Evolutionary conservation across 192 early-diverging fungal genomes (phyloP).

Genomic region (Lunasporangiospora selenospora): DNA sequence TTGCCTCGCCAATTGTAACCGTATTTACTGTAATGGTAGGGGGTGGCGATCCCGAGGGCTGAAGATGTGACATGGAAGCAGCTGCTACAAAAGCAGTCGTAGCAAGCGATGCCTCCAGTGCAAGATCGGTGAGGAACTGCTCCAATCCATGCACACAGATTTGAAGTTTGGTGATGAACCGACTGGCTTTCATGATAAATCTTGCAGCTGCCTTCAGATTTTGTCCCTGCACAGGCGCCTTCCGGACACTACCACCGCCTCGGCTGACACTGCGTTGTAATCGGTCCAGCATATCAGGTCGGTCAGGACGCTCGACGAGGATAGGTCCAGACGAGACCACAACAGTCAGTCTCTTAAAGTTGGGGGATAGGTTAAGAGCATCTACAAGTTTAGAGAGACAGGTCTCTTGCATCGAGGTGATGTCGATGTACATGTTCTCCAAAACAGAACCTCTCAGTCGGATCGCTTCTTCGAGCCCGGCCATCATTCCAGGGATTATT

Average conservation of each 20-base stretch:
- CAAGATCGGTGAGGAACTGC: too few relatives aligned
- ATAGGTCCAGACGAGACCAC: background rate
- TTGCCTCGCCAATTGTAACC: constrained; percentile 1
- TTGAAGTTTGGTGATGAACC: too few relatives aligned
- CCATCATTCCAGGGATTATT: background rate
- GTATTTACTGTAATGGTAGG: background rate
- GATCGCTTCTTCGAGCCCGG: background rate
- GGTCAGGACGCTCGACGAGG: background rate
- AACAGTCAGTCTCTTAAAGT: constrained; percentile 1
- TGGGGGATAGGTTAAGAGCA: background rate
- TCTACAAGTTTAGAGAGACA: constrained; percentile 1
- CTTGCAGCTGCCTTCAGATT: too few relatives aligned
- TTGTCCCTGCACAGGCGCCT: too few relatives aligned
- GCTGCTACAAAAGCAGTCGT: too few relatives aligned
- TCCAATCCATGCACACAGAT: too few relatives aligned
- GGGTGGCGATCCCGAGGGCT: background rate
- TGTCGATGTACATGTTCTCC: constrained; percentile 5
- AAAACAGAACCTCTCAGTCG: background rate
- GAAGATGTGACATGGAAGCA: background rate
- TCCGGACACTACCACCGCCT: background rate
- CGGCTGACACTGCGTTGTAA: background rate
- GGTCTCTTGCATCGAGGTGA: constrained; percentile 6
- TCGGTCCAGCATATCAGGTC: background rate
- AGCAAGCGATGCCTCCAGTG: too few relatives aligned
- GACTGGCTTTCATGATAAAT: too few relatives aligned